Base-by-base conservation (phyloP, 495 filamentous ascomycete species). In the Cercophora newfieldiana region DNA sequence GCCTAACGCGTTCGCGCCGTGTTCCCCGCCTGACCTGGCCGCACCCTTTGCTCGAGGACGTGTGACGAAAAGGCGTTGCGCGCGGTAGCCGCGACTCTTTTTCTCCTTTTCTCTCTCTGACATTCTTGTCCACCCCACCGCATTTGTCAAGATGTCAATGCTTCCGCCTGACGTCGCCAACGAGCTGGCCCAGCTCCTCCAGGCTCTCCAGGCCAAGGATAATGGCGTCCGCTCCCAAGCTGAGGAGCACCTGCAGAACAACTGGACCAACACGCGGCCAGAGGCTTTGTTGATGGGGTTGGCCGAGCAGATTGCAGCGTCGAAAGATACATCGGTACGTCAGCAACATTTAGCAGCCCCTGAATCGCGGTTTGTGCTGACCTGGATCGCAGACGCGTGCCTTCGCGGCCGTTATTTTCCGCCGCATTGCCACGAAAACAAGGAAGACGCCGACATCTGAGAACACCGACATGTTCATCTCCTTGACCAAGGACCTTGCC, bases 351-450 rank as follows among this genome's bases (percentile, higher is more conserved):
- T n/a, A n/a, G n/a, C n/a, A n/a, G 30, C 37, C 53, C 50, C 19
- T 62, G 12, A n/a, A 18, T 16, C 57, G 30, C 62, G 31, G 44
- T 54, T 65, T n/a, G n/a, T 25, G 64, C n/a, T 65, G 16, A 50
- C 30, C 26, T 54, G 44, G 50, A 53, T 67, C 47, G 68, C 50
- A 97, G 93, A 87, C 87, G 29, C 90, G 95, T 67, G 89, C 93
- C 48, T 98, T 96, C 74, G 87, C 94, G 22, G 91, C 95, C 48
- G 94, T 99, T 28, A 88, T 99, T 63, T 97, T 99, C 79, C 89
- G 96, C 69, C 87, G 93, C 74, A 96, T 97, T 76, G 87, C 96
- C 16, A 91, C 90, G 63, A 96, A 94, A 77, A 88, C 91, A 44
- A 86, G 88, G 61, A 97, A 97, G 80, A 85, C 87, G 37, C 83